phyloP scores from a whole-genome alignment of 2,329 filamentous ascomycete species.

The Ophiobolus disseminans region DNA sequence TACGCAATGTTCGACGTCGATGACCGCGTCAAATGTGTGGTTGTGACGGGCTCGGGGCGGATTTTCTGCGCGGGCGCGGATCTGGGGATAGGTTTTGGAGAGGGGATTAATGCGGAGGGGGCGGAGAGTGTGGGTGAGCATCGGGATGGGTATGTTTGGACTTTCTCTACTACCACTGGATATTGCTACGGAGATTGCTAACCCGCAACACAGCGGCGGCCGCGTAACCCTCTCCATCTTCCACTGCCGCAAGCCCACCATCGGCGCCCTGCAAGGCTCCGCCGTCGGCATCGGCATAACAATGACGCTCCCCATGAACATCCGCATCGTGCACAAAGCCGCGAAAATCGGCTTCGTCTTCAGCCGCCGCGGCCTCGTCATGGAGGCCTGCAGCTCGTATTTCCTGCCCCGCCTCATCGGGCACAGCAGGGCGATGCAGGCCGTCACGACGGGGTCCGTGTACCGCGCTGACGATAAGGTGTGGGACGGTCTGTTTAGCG shows the following conservation, averaged over 20 bases:
- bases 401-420: slow-evolving; percentile 76
- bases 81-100: slow-evolving; percentile 60
- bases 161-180: not conserved
- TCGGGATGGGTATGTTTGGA: slow-evolving; percentile 58
- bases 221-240: slow-evolving; percentile 61
- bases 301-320: slow-evolving; percentile 64
- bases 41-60: slow-evolving; percentile 60
- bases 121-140: slow-evolving; percentile 56
- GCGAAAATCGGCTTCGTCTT: slow-evolving; percentile 80
- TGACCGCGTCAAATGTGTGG: slow-evolving; percentile 61
- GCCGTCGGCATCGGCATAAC: slow-evolving; percentile 67
- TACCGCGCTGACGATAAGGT: slow-evolving; percentile 60
- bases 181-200: not conserved
- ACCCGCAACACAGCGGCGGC: slow-evolving; percentile 51
- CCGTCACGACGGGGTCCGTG: slow-evolving; percentile 71
- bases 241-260: slow-evolving; percentile 63
- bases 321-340: slow-evolving; percentile 60
- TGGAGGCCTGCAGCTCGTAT: slow-evolving; percentile 75
- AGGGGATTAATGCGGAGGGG: slow-evolving; percentile 47
- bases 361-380: slow-evolving; percentile 70
- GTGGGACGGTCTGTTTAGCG: slow-evolving; percentile 69
- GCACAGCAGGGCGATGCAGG: slow-evolving; percentile 66
- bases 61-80: slow-evolving; percentile 66
- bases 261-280: slow-evolving; percentile 62
- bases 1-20: slow-evolving; percentile 62